Evolutionary conservation across 345 rosid species (phyloP).

Genomic region (Populus deltoides): DNA sequence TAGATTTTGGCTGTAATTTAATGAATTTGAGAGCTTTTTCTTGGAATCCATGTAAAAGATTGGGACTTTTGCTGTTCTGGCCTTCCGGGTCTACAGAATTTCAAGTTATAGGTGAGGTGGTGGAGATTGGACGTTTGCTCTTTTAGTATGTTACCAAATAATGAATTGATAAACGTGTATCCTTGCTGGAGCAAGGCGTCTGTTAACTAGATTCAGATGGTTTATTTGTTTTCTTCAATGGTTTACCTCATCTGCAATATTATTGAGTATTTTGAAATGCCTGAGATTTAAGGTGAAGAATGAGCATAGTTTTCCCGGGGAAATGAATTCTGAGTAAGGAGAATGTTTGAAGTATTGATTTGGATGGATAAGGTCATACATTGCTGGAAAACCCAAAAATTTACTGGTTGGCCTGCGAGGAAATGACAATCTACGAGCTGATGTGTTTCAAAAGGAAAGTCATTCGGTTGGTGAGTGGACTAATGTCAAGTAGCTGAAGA

Average conservation of each 20-base stretch:
- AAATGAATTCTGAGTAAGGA: not conserved
- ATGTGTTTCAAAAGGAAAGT: slow-evolving; percentile 5
- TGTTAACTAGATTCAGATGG: slow-evolving; percentile 16
- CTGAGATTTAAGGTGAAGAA: not conserved
- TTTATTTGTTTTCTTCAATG: not conserved
- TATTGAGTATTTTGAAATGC: not conserved
- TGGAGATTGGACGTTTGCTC: not conserved
- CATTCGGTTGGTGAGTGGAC: slow-evolving; percentile 1
- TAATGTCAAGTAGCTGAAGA: not conserved
- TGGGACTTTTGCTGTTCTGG: not conserved
- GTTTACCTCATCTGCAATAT: not conserved
- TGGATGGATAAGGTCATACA: not conserved
- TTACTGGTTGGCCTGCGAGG: slow-evolving; percentile 1
- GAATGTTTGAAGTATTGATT: not conserved
- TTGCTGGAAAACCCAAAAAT: not conserved
- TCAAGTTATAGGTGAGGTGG: not conserved
- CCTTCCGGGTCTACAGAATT: not conserved
- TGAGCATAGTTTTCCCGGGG: slow-evolving; percentile 6
- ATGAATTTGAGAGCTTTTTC: not conserved
- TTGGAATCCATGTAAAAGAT: slow-evolving; percentile 4
- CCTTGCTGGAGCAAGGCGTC: not conserved
- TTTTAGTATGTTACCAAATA: not conserved
- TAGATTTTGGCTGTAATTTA: slow-evolving; percentile 13
- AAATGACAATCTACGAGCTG: not conserved
- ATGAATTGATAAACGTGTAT: not conserved